These are phyloP conservation scores for Ogataea pini DNA, from an alignment of 805 yeast genomes.

Conservation along the genomic window DNA sequence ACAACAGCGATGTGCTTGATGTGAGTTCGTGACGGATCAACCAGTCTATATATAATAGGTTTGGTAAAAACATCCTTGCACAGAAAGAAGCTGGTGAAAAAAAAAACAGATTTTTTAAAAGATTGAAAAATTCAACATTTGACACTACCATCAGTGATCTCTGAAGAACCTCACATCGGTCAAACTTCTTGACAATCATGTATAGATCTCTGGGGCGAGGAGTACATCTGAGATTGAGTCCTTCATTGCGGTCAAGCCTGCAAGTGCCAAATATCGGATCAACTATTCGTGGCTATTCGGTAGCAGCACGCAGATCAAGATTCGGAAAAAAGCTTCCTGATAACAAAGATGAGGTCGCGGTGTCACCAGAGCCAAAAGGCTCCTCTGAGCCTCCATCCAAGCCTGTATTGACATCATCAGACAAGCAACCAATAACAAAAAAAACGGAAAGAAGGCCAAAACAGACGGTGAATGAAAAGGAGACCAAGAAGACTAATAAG, in stretches of 20 bases:
- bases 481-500: background rate
- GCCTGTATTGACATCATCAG: no score
- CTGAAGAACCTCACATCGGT: no score
- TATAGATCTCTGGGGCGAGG: constrained; percentile 1
- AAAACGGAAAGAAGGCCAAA: background rate
- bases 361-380: background rate
- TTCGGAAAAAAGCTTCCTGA: constrained; percentile 13
- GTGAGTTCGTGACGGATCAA: no score
- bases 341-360: background rate
- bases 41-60: no score
- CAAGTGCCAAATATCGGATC: background rate
- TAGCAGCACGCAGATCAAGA: constrained; percentile 15
- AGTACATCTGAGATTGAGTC: background rate
- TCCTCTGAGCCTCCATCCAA: no score
- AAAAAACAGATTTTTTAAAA: no score
- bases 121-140: background rate
- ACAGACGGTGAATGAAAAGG: background rate
- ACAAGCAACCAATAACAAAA: background rate
- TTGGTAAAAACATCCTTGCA: no score
- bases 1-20: no score
- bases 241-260: background rate
- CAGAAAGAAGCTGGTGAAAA: no score
- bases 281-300: constrained; percentile 1
- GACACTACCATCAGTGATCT: background rate
- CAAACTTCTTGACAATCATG: no score